phyloP scores from a whole-genome alignment of 345 rosid species.

The Bruguiera parviflora region DNA sequence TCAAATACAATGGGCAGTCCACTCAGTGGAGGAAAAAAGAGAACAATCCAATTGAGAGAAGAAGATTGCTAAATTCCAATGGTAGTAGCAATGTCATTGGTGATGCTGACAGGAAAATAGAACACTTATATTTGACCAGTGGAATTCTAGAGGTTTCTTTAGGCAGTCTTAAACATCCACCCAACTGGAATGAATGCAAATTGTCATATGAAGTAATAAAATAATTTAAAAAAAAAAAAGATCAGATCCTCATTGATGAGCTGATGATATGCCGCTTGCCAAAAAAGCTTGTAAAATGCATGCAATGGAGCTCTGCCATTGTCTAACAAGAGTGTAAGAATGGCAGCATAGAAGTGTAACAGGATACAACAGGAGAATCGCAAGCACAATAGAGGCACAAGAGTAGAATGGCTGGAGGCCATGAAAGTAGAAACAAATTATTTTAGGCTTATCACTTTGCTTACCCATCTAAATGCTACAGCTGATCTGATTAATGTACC shows the following conservation, averaged over 20 bases:
- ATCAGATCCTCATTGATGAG: too few species aligned
- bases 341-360: neutral
- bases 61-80: neutral
- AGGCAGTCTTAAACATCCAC: neutral
- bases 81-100: neutral
- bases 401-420: too few species aligned
- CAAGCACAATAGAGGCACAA: too few species aligned
- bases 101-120: neutral
- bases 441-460: constrained; percentile 8
- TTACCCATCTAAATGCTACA: constrained; percentile 88
- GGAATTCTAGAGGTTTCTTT: neutral
- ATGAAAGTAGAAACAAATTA: neutral
- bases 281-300: neutral
- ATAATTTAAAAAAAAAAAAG: too few species aligned
- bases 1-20: too few species aligned
- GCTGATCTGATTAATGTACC: constrained; percentile 89
- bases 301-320: neutral
- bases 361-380: neutral
- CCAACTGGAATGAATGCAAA: too few species aligned
- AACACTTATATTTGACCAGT: neutral
- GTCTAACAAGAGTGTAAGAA: neutral
- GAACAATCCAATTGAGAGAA: neutral
- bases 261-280: too few species aligned
- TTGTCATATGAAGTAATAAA: too few species aligned
- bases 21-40: neutral